These are phyloP conservation scores for Castanea crenata DNA, from an alignment of 306 rosid species.

Conservation along the genomic window DNA sequence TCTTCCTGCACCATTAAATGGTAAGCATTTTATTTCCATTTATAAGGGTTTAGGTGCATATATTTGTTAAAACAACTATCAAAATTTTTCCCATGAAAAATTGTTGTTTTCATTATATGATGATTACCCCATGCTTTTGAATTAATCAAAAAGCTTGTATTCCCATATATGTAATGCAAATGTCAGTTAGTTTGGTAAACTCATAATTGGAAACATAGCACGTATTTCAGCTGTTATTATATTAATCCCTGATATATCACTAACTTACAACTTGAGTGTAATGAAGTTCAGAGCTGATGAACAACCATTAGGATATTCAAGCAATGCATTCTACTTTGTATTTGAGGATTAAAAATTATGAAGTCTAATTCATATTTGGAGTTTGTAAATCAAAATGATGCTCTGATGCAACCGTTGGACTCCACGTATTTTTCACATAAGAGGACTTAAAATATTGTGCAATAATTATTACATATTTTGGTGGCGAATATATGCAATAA, in stretches of 20 bases:
- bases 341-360: not conserved
- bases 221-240: not conserved
- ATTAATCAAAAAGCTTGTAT: not conserved
- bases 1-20: slow-evolving; percentile 90
- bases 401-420: too few relatives aligned
- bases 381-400: not conserved
- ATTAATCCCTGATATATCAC: not conserved
- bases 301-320: not conserved
- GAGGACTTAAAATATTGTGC: not conserved
- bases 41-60: not conserved
- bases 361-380: not conserved
- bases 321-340: not conserved
- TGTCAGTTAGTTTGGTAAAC: not conserved
- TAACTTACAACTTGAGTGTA: not conserved
- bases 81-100: slow-evolving; percentile 11
- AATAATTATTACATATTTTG: not conserved
- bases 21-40: slow-evolving; percentile 40
- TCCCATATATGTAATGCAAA: not conserved
- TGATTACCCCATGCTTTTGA: not conserved
- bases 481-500: not conserved
- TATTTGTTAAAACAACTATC: slow-evolving; percentile 15
- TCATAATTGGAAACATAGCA: not conserved
- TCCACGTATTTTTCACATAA: not conserved
- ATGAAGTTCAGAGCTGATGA: not conserved
- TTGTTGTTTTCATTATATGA: not conserved